Conservation (phyloP, 1,284 basidiomycete species). For the Puccinia novopanici region DNA sequence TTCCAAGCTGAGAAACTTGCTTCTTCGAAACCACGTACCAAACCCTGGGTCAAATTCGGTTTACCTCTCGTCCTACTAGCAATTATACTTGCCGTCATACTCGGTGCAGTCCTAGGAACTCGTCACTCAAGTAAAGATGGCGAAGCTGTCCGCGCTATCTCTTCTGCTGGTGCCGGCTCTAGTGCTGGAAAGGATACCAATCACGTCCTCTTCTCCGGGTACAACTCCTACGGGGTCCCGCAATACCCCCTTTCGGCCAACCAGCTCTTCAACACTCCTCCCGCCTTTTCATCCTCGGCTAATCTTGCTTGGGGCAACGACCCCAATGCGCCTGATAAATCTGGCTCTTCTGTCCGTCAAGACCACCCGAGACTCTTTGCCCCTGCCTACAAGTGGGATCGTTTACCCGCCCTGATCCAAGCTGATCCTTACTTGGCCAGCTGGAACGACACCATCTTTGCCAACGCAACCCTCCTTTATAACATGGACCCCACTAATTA, state of each 20-base stretch:
- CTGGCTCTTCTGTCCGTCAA: constrained; percentile 68
- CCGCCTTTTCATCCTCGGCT: constrained; percentile 25
- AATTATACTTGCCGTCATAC: constrained; percentile 37
- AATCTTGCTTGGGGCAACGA: constrained; percentile 35
- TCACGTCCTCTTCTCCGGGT: constrained; percentile 46
- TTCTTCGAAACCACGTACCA: constrained; percentile 17
- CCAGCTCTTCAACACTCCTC: constrained; percentile 30
- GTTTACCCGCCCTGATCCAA: constrained; percentile 73
- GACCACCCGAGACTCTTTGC: constrained; percentile 90
- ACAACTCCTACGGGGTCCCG: constrained; percentile 45
- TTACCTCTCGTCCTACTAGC: constrained; percentile 15
- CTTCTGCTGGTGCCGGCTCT: constrained; percentile 29
- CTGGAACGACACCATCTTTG: constrained; percentile 91
- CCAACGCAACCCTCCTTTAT: constrained; percentile 77
- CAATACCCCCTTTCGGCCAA: constrained; percentile 41
- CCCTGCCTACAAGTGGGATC: constrained; percentile 86
- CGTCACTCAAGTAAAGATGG: background rate
- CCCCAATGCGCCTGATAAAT: constrained; percentile 63
- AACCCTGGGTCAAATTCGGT: constrained; percentile 44
- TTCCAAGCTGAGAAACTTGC: constrained; percentile 23
- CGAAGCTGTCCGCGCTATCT: background rate
- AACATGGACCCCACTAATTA: constrained; percentile 59
- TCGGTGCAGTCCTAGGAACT: constrained; percentile 31
- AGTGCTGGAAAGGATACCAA: constrained; percentile 32
- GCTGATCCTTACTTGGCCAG: constrained; percentile 71